phyloP scores from a whole-genome alignment of 1,139 yeast species.

The Debaryomyces singareniensis region DNA sequence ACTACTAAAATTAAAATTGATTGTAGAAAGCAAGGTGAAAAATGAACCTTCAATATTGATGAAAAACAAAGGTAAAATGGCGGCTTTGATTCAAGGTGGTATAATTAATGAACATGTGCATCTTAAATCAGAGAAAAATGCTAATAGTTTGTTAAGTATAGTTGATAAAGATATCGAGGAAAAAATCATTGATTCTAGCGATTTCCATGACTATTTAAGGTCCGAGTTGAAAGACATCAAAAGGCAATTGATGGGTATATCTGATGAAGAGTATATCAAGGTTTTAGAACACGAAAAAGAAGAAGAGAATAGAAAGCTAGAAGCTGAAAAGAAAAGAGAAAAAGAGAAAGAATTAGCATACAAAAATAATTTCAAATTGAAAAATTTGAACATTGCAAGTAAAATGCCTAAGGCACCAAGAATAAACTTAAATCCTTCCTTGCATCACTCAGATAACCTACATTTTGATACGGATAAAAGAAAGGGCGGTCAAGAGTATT shows the following conservation, averaged over 20 bases:
- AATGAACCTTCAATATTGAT: conserved; percentile 43
- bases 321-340: conserved; percentile 6
- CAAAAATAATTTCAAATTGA: conserved; percentile 24
- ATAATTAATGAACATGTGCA: conserved; percentile 22
- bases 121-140: conserved; percentile 7
- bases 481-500: conserved; percentile 1
- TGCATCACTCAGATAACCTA: background rate
- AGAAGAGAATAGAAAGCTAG: conserved; percentile 5
- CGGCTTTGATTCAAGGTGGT: conserved; percentile 49
- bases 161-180: conserved; percentile 44
- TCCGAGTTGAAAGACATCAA: conserved; percentile 30
- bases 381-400: conserved; percentile 14
- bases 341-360: conserved; percentile 10
- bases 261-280: conserved; percentile 35
- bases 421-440: conserved; percentile 16
- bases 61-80: conserved; percentile 47
- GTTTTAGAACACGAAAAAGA: conserved; percentile 14
- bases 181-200: conserved; percentile 38
- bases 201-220: conserved; percentile 28
- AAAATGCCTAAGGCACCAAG: conserved; percentile 27
- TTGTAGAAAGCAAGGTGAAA: conserved; percentile 42
- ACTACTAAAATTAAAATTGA: conserved; percentile 32
- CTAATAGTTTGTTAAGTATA: conserved; percentile 23
- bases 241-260: conserved; percentile 27
- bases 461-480: too few species aligned